Conservation (phyloP, 345 rosid species). For the Acer yangbiense region DNA sequence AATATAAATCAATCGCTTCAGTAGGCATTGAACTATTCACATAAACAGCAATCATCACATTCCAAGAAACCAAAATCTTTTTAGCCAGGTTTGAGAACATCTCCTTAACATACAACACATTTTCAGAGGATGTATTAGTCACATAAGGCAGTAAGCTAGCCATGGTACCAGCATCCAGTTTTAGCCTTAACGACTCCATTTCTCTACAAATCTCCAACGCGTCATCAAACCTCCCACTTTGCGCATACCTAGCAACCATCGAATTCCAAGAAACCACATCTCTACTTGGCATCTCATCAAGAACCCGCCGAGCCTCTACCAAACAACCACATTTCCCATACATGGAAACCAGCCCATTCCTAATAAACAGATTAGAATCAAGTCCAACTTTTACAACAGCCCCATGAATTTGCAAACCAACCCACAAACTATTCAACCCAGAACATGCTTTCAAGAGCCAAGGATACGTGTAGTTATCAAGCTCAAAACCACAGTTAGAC, state of each 20-base stretch:
- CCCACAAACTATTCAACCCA: constrained; percentile 43
- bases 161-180: constrained; percentile 58
- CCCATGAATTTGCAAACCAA: constrained; percentile 65
- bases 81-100: too few species aligned
- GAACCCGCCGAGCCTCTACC: constrained; percentile 52
- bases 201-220: constrained; percentile 66
- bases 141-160: too few species aligned
- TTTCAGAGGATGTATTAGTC: too few species aligned
- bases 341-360: constrained; percentile 70
- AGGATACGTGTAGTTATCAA: constrained; percentile 72
- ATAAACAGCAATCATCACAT: too few species aligned
- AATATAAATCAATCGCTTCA: too few species aligned
- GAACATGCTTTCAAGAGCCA: constrained; percentile 78
- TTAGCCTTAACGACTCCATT: constrained; percentile 48
- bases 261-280: constrained; percentile 43
- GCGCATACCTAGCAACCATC: constrained; percentile 30
- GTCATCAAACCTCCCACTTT: constrained; percentile 57
- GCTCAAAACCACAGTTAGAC: constrained; percentile 37
- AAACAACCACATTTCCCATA: constrained; percentile 72
- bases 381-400: constrained; percentile 54
- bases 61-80: too few species aligned
- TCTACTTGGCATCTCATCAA: constrained; percentile 60
- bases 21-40: too few species aligned
- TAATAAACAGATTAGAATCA: constrained; percentile 51
- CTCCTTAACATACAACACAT: too few species aligned